Base-by-base conservation (phyloP, 2,329 filamentous ascomycete species). In the Cucurbitaria berberidis region DNA sequence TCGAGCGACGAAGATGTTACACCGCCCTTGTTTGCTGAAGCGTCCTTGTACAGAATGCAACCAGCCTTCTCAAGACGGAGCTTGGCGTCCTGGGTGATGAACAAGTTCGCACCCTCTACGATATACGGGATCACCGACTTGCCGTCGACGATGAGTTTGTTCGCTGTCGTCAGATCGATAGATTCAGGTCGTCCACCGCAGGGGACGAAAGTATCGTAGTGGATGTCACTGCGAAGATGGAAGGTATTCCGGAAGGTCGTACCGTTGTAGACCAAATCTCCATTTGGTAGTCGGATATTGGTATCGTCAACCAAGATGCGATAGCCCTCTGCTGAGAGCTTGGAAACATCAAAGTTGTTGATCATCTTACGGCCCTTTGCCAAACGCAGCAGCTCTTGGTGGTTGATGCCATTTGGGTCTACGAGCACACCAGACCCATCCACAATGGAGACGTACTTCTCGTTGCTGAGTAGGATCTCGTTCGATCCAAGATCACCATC, bases 81-180 rank as follows among this genome's bases (percentile, higher is more conserved):
- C 81, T 98, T 98, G 67, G 93, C 93, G 69, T 99, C 95, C 77
- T 99, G 95, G 0, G 95, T 97, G 78, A 99, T 96, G 84, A 99
- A 99, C 48, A 99, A 82, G 76, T 98, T 99, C 76, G 95, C 95
- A 47, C 95, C 95, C 78, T 99, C 95, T 39, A 99, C 93, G 48
- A 99, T 95, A 79, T 96, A 99, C 0, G 93, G 93, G 55, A 99
- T 89, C 10, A 84, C 86, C 19, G 85, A 83, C 80, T 96, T 97
- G 78, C 93, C 92, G 58, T 96, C 87, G 72, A 89, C 86, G 76
- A 99, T 98, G 58, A 99, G 84, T 74, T 89, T 91, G 77, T 84
- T 88, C 57, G 93, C 93, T 7, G 89, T 91, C 50, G 90, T 89
- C 53, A 98, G 85, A 74, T 99, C 93, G 64, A 99, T 96, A 1